Evolutionary conservation across 1,284 basidiomycete species (phyloP), one percentile per base, ranked within the genome.

Genomic region (Papiliotrema nemorosa): DNA sequence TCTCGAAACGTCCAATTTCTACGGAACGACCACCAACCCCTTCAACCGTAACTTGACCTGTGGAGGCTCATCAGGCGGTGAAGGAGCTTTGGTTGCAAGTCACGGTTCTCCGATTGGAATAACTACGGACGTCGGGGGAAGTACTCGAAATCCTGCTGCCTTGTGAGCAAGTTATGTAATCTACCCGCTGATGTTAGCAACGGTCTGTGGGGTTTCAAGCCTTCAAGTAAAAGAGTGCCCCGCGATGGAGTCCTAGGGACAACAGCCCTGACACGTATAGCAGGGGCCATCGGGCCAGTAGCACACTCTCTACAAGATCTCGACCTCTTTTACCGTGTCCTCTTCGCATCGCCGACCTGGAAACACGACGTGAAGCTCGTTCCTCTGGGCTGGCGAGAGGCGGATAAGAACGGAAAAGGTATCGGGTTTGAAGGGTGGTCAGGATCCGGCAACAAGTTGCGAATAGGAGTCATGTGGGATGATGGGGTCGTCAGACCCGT

Each of bases 1-100:
- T 48, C 58, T 65, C 46, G 65, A 66, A 52, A 59, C 55, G 34
- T 38, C 57, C 42, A 44, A 20, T 13, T 59, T 58, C 45, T 69
- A 67, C 42, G 75, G 75, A 29, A 55, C 56, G 9, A 75, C 73
- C 12, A 26, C 42, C 26, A 63, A 61, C 62, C 82, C 83, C 1
- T 67, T 69, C 58, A 84, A 84, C 63, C 74, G 78, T 4, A 67
- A 62, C 20, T 66, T 82, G 29, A 81, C 81, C 3, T 65, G 70
- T 3, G 82, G 82, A 12, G 83, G 83, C 5, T 81, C 79, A 0
- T 80, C 78, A 2, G 83, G 83, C 9, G 83, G 83, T 3, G 81
- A 83, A 57, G 77, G 77, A 13, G 80, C 80, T 0, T 69, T 83
- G 10, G 67, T 82, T 18, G 78, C 78, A 0, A 25, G 40, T 25